phyloP scores from a whole-genome alignment of 768 basidiomycete species.

The Mycena albidolilacea region DNA sequence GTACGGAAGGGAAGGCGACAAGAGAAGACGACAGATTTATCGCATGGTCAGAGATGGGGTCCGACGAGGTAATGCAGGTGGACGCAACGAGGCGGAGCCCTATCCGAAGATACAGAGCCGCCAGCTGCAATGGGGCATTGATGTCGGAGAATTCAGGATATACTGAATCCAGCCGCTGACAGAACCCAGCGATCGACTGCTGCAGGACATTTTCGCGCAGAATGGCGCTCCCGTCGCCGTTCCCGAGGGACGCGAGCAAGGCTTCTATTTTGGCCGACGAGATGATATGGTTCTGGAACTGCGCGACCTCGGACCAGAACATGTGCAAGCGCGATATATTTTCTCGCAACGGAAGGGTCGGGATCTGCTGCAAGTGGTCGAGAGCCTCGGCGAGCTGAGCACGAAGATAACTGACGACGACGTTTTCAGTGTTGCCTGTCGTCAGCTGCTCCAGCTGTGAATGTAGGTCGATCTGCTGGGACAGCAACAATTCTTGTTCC shows the following conservation, averaged over 20 bases:
- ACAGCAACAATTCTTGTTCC: conserved; percentile 57
- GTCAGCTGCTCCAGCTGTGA: conserved; percentile 65
- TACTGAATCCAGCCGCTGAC: conserved; percentile 74
- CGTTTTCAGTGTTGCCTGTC: conserved; percentile 71
- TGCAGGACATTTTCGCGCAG: conserved; percentile 82
- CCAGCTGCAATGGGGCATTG: conserved; percentile 73
- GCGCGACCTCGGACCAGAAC: conserved; percentile 84
- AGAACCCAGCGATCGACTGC: conserved; percentile 83
- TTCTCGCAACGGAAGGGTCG: conserved; percentile 52
- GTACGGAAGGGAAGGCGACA: conserved; percentile 69
- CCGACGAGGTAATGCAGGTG: conserved; percentile 29
- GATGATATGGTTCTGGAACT: conserved; percentile 78
- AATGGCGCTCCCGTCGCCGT: conserved; percentile 53
- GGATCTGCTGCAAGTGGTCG: conserved; percentile 44
- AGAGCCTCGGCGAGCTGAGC: conserved; percentile 48
- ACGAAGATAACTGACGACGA: conserved; percentile 62
- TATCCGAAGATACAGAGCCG: conserved; percentile 75
- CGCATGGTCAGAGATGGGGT: conserved; percentile 42
- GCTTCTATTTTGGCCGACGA: conserved; percentile 62
- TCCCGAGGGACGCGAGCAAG: conserved; percentile 58
- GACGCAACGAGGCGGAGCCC: conserved; percentile 73
- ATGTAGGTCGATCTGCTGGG: conserved; percentile 69
- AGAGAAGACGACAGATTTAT: conserved; percentile 52
- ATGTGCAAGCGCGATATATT: conserved; percentile 67
- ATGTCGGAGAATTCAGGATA: conserved; percentile 86